Conservation (phyloP, 1,284 basidiomycete genomes). For the Rhodotorula sp. region DNA sequence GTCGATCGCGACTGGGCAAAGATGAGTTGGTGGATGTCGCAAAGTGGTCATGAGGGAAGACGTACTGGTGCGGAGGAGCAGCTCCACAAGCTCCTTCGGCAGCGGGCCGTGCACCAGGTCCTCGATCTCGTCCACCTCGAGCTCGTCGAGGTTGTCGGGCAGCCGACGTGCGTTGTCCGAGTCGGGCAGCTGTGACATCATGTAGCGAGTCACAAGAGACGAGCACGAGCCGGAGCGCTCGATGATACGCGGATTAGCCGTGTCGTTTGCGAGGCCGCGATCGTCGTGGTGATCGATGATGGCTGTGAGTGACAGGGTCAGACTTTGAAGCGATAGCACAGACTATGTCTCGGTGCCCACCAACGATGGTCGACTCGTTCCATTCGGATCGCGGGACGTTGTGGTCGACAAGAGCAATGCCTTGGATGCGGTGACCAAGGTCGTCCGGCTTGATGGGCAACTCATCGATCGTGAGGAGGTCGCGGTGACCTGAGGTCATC, state of each 20-base stretch:
- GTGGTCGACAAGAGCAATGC: constrained; percentile 52
- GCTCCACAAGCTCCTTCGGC: constrained; percentile 40
- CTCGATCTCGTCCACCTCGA: neutral
- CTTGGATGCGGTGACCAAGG: constrained; percentile 45
- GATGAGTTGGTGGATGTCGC: neutral
- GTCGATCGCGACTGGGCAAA: constrained; percentile 38
- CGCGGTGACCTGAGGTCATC: constrained; percentile 50
- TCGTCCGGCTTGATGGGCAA: constrained; percentile 48
- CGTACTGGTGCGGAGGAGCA: constrained; percentile 41
- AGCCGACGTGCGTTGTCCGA: constrained; percentile 3
- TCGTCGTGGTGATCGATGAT: constrained; percentile 52
- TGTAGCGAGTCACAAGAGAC: constrained; percentile 46
- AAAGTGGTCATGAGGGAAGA: neutral
- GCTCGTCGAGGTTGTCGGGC: neutral
- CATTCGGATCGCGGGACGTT: constrained; percentile 48
- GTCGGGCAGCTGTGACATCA: constrained; percentile 31
- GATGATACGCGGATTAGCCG: constrained; percentile 47
- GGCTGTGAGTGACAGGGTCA: neutral
- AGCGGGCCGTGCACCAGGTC: neutral
- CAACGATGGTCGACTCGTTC: constrained; percentile 22
- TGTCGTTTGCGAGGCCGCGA: constrained; percentile 43
- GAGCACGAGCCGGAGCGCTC: constrained; percentile 47
- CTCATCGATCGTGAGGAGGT: constrained; percentile 51
- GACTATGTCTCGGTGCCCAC: neutral
- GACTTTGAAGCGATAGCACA: neutral